Evolutionary conservation across 192 early-diverging fungal genomes (phyloP), one percentile per base, ranked within the genome.

Genomic region (Coemansia sp.): DNA sequence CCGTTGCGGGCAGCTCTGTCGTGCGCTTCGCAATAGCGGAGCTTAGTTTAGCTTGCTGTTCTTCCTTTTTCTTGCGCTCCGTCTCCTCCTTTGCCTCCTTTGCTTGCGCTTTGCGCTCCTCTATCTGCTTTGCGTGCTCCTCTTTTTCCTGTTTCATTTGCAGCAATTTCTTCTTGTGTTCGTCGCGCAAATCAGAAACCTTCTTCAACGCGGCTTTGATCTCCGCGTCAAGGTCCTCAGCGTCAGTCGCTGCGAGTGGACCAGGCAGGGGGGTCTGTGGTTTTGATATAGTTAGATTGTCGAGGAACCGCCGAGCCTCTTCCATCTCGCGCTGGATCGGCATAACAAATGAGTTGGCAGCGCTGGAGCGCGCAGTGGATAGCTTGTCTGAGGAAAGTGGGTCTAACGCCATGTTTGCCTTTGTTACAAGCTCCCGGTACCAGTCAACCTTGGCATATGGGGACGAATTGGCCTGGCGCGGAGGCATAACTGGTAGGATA

Each of bases 311-410:
- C 24, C 38, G 66, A 1, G 71, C 72, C 34, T 77, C 74, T 43
- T 73, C 71, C 16, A 73, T 45, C 63, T 82, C 79, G 5, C 41
- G 34, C 34, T 70, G 75, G 18, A 82, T 73, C 0, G 64, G 64
- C 30, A 20, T 49, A 20, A 67, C 79, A 34, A 73, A 77, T 0
- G 57, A 49, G 12, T 62, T 36, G 38, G 70, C 69, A 4, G 78
- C 78, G 4, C 15, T 58, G 18, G 34, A 55, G 26, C 78, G 73
- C 3, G 64, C 69, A 5, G 26, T 68, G 11, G 44, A 66, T 2
- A 64, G 53, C 4, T 41, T 66, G 20, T 63, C 62, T 1, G 43
- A 35, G 1, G 65, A 71, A 5, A 68, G 34, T 30, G 56, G 55
- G 15, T 61, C 60, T n/a, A 63, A 21, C 12, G 45, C 60, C 24